Evolutionary conservation across 2,329 filamentous ascomycete species (phyloP).

Genomic region (Chrysosporium keratinophilum): DNA sequence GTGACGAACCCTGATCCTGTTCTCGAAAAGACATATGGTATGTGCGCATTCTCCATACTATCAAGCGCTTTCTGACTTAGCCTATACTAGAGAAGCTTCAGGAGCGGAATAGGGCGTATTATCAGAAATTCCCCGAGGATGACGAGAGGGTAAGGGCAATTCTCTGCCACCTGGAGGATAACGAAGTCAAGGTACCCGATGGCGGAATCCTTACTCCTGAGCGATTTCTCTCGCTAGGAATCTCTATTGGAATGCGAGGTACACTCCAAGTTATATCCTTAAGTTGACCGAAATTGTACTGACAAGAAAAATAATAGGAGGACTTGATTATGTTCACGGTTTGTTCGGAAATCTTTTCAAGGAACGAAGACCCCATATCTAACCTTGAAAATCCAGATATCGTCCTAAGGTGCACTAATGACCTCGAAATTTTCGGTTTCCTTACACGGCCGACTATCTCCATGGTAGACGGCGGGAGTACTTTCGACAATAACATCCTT

Average conservation of each 20-base stretch:
- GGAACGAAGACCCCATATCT: background rate
- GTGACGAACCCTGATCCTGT: constrained; percentile 62
- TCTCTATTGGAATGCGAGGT: constrained; percentile 67
- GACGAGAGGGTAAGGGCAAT: constrained; percentile 56
- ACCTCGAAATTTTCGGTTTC: constrained; percentile 65
- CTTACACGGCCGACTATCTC: constrained; percentile 62
- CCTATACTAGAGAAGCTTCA: constrained; percentile 46
- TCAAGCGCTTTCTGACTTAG: background rate
- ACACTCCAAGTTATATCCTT: constrained; percentile 15
- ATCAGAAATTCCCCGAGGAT: constrained; percentile 77
- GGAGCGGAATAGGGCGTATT: constrained; percentile 68
- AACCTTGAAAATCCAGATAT: constrained; percentile 38
- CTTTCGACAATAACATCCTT: constrained; percentile 66
- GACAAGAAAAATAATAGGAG: constrained; percentile 37
- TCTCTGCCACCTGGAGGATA: constrained; percentile 51
- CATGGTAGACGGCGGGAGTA: constrained; percentile 54
- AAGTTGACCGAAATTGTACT: background rate
- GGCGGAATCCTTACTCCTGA: constrained; percentile 63
- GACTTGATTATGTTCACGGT: constrained; percentile 63
- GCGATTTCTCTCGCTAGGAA: constrained; percentile 66
- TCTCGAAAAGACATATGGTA: constrained; percentile 58
- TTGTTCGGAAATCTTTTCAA: constrained; percentile 12
- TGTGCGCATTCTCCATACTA: constrained; percentile 8
- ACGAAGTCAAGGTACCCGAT: constrained; percentile 56
- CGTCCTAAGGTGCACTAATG: constrained; percentile 58